A percentile compares a stretch with the other conserved stretches of the same genome.
Evolutionary conservation across 2,329 filamentous ascomycete species (phyloP).

Genomic region (Neocucurbitaria cava): DNA sequence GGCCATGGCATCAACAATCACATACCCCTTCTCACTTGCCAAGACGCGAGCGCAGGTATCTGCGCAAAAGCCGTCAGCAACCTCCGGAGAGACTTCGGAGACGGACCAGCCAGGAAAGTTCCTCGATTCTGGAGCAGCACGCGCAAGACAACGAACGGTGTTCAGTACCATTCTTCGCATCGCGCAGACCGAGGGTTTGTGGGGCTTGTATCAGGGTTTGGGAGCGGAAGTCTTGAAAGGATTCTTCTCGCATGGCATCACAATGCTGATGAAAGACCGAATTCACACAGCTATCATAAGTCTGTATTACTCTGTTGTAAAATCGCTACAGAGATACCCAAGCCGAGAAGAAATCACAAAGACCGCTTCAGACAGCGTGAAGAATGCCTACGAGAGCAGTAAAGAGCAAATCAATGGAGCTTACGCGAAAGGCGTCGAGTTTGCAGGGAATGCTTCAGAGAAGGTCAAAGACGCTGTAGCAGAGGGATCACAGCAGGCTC

Average conservation of each 20-base stretch:
- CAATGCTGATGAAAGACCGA: conserved; percentile 84
- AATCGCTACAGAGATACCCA: conserved; percentile 51
- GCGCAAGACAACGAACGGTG: conserved; percentile 58
- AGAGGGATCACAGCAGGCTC: conserved; percentile 36
- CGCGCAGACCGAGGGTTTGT: conserved; percentile 68
- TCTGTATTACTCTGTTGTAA: conserved; percentile 72
- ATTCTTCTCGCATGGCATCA: conserved; percentile 85
- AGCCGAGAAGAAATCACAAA: conserved; percentile 50
- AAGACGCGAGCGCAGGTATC: conserved; percentile 78
- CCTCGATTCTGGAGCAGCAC: conserved; percentile 25
- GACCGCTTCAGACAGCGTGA: conserved; percentile 37
- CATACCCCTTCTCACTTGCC: conserved; percentile 87
- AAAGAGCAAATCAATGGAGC: conserved; percentile 33
- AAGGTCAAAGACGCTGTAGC: conserved; percentile 33
- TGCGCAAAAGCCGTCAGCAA: conserved; percentile 43
- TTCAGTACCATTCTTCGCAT: conserved; percentile 68
- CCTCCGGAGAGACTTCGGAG: conserved; percentile 35
- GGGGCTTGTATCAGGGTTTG: conserved; percentile 77
- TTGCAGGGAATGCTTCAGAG: conserved; percentile 31
- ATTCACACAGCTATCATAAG: conserved; percentile 76
- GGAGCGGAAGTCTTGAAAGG: conserved; percentile 79
- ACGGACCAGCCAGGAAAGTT: conserved; percentile 33
- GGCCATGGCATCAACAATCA: conserved; percentile 75
- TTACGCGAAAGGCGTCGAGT: conserved; percentile 33
- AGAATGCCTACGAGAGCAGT: conserved; percentile 41